phyloP scores from a whole-genome alignment of 176 grass and related monocot genomes.

The Phragmites australis region DNA sequence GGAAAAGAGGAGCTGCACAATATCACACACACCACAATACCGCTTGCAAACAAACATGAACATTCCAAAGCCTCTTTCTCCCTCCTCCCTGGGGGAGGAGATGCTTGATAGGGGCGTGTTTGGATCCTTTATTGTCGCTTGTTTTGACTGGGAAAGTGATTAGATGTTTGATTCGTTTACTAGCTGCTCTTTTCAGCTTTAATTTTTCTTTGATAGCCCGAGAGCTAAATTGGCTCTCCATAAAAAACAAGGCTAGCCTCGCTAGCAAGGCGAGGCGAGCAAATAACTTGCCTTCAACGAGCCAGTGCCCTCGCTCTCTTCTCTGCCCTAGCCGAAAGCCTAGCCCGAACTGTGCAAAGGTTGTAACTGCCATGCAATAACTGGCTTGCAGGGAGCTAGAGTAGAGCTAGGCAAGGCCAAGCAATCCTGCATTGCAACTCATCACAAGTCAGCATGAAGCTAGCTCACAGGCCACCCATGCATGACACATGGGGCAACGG shows the following conservation, averaged over 20 bases:
- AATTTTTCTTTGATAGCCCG: too few relatives aligned
- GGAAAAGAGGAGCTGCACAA: too few relatives aligned
- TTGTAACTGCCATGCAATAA: constrained; percentile 21
- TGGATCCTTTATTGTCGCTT: too few relatives aligned
- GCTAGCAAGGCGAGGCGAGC: too few relatives aligned
- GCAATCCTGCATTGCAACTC: background rate
- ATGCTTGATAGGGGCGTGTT: too few relatives aligned
- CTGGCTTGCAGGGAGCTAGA: background rate
- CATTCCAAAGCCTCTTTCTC: constrained; percentile 24
- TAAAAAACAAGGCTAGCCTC: too few relatives aligned
- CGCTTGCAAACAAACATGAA: constrained; percentile 54
- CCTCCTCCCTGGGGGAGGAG: too few relatives aligned
- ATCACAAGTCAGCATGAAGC: constrained; percentile 1
- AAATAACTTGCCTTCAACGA: constrained; percentile 22
- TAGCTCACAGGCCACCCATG: background rate
- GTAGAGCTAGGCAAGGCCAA: constrained; percentile 12
- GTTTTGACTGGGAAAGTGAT: too few relatives aligned
- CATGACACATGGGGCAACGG: constrained; percentile 19
- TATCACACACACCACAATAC: background rate
- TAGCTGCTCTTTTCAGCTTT: too few relatives aligned
- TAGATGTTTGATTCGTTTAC: too few relatives aligned
- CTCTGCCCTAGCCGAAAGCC: constrained; percentile 21
- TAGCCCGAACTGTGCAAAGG: constrained; percentile 32
- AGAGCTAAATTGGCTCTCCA: too few relatives aligned
- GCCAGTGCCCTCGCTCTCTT: background rate